A percentile compares a stretch with the other conserved stretches of the same genome.
Evolutionary conservation across 2,329 filamentous ascomycete genomes (phyloP).

Genomic region (Pseudocercospora vitis): DNA sequence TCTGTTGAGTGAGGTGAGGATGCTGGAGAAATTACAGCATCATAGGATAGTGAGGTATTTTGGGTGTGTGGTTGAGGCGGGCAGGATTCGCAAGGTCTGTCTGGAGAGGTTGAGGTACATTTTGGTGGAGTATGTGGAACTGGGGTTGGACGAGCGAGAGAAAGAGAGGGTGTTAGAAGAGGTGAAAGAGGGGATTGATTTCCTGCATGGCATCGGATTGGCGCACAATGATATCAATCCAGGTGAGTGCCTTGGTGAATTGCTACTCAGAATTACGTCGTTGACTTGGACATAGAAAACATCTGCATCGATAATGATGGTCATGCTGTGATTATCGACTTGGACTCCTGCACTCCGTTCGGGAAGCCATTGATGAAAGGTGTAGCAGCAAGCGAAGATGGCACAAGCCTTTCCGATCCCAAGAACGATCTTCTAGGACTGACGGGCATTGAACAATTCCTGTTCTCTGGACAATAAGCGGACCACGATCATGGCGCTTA

Average conservation of each 20-base stretch:
- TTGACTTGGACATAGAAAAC: constrained; percentile 27
- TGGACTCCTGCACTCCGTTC: constrained; percentile 38
- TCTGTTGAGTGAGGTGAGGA: constrained; percentile 31
- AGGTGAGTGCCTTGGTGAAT: constrained; percentile 12
- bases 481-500: no score
- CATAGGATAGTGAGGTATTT: constrained; percentile 34
- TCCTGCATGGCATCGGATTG: constrained; percentile 40
- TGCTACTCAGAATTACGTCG: background rate
- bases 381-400: constrained; percentile 12
- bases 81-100: constrained; percentile 34
- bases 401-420: constrained; percentile 22
- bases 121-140: constrained; percentile 27
- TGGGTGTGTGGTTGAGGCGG: constrained; percentile 33
- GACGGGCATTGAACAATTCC: constrained; percentile 10
- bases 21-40: constrained; percentile 35
- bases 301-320: constrained; percentile 38
- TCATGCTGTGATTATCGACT: constrained; percentile 40
- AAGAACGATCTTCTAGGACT: constrained; percentile 28
- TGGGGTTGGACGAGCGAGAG: constrained; percentile 24
- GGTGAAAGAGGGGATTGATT: constrained; percentile 35
- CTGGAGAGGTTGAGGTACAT: constrained; percentile 33
- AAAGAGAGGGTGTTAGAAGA: constrained; percentile 26
- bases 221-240: constrained; percentile 28
- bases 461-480: no score
- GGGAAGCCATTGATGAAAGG: constrained; percentile 34